Base-by-base conservation (phyloP, 2,329 filamentous ascomycete species). In the Hirsutella minnesotensis region DNA sequence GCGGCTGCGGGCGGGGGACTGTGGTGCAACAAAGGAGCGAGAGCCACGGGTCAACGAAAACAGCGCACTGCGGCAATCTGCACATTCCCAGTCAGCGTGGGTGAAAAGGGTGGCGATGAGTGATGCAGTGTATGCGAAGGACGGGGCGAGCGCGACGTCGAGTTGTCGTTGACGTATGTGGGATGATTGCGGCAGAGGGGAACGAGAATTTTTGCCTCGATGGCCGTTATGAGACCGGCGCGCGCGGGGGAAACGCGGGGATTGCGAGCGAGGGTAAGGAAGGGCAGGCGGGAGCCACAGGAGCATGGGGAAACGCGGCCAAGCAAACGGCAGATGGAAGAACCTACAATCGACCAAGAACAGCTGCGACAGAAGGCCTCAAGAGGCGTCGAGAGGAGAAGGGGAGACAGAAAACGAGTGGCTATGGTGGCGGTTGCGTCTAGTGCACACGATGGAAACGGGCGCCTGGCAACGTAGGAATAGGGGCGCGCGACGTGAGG, bases 1-100 rank as follows among this genome's bases (percentile, higher is more conserved):
- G 49, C 51, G 46, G 54, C 53, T 24, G 38, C n/a, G 24, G 38
- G 22, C 15, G 38, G 38, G 9, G 27, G 15, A 29, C 15, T 19
- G 19, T 56, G 48, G 52, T 50, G 48, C 49, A 50, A 50, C 48
- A 49, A 48, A 39, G 18, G 39, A 21, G 24, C 13, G 29, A 22
- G 46, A 50, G 47, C 44, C 38, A 49, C 43, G 47, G 50, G 49
- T 51, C 49, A 49, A 53, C 49, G 49, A 54, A 48, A 50, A 53
- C 51, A 54, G 58, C 58, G 52, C 56, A 64, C 59, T 59, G 59
- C 54, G 49, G 47, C 49, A 51, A 53, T 47, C 54, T 54, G 51
- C 38, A 38, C 36, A 42, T 20, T 38, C 41, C 20, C 35, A 39
- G 38, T 43, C 38, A 35, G 40, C 40, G 24, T 20, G 16, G 12